Evolutionary conservation across 164 flowering plant species (phyloP).

Genomic region (Stephania cephalantha): DNA sequence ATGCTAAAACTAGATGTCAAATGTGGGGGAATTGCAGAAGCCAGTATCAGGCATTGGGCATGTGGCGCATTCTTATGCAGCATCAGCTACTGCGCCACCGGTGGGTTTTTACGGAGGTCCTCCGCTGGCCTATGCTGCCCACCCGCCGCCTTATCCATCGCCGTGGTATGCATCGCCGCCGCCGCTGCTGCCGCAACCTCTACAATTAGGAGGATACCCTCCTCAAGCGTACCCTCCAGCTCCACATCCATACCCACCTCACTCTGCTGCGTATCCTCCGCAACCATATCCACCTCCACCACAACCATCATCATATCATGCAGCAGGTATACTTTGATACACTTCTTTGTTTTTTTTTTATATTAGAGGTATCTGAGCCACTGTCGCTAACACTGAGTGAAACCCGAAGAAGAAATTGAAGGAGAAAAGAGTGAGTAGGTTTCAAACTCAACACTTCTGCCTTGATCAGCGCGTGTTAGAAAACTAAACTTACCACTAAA

Average conservation of each 20-base stretch:
- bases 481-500: no score
- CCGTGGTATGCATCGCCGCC: not conserved
- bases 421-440: no score
- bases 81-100: slow-evolving; percentile 25
- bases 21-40: slow-evolving; percentile 36
- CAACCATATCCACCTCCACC: slow-evolving; percentile 46
- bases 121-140: slow-evolving; percentile 21
- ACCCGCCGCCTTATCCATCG: not conserved
- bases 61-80: slow-evolving; percentile 47
- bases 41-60: slow-evolving; percentile 28
- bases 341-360: not conserved
- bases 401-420: no score
- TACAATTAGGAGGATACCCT: slow-evolving; percentile 44
- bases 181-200: slow-evolving; percentile 28
- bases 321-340: slow-evolving; percentile 32
- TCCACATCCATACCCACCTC: slow-evolving; percentile 36
- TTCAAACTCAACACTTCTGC: no score
- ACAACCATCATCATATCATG: slow-evolving; percentile 29
- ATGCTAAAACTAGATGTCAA: no score
- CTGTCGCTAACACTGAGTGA: no score
- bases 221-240: slow-evolving; percentile 14
- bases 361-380: no score
- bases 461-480: no score
- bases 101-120: slow-evolving; percentile 29
- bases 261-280: slow-evolving; percentile 41